Evolutionary conservation across 108 stramenopile species (phyloP).

Genomic region (Fragilariopsis cylindrus): DNA sequence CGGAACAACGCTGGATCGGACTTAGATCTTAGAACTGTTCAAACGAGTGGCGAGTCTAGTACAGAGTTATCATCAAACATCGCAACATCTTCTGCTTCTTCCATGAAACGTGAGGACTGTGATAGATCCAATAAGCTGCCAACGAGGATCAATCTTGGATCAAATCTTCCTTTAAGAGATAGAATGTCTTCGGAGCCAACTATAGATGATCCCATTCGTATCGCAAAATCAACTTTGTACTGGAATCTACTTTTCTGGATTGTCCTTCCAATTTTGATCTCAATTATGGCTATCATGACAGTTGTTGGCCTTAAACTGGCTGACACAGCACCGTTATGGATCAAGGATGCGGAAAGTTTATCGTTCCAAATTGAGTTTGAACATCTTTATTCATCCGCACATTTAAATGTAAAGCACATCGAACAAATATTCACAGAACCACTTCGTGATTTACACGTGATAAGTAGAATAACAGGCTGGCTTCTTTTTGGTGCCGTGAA

Average conservation of each 20-base stretch:
- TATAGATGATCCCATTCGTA: constrained; percentile 13
- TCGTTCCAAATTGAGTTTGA: constrained; percentile 28
- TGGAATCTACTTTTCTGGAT: constrained; percentile 50
- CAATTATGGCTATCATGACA: constrained; percentile 32
- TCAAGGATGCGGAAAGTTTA: constrained; percentile 25
- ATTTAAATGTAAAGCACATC: constrained; percentile 14
- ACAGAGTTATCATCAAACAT: background rate
- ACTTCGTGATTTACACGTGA: constrained; percentile 46
- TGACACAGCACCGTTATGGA: constrained; percentile 24
- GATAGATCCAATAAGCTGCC: background rate
- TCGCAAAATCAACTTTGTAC: constrained; percentile 43
- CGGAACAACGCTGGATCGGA: background rate
- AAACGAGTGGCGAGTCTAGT: background rate
- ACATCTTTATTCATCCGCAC: constrained; percentile 11
- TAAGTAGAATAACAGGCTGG: constrained; percentile 48
- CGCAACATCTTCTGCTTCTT: background rate
- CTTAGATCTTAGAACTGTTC: background rate
- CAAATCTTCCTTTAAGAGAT: background rate
- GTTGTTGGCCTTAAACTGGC: constrained; percentile 35
- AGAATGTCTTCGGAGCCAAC: background rate
- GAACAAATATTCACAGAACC: constrained; percentile 23
- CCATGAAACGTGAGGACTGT: background rate
- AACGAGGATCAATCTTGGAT: background rate
- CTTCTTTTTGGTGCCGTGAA: constrained; percentile 50
- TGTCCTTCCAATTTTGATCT: constrained; percentile 47